Evolutionary conservation across 148 eudicot genomes (phyloP).

Genomic region (Mesembryanthemum crystallinum): DNA sequence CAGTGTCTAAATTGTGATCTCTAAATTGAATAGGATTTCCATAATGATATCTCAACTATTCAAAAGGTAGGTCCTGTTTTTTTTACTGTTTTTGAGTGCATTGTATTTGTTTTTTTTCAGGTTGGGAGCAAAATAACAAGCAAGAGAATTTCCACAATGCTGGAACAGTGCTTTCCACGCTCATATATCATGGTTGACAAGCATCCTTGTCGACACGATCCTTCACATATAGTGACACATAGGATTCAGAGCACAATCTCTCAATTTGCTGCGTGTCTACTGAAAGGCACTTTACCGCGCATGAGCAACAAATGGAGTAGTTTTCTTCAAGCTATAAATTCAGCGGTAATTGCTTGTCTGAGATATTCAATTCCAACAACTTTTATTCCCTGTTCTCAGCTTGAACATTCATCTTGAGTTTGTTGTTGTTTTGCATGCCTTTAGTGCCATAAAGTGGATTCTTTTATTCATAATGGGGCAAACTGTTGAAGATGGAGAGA

Average conservation of each 20-base stretch:
- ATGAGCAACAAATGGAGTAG: constrained; percentile 50
- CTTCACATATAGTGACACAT: constrained; percentile 84
- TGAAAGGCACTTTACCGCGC: constrained; percentile 35
- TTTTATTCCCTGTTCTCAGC: not conserved
- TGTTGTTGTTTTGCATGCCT: not conserved
- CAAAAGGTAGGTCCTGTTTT: constrained; percentile 1
- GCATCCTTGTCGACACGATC: constrained; percentile 93
- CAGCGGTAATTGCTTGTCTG: constrained; percentile 43
- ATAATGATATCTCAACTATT: not conserved
- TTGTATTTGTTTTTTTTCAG: constrained; percentile 35
- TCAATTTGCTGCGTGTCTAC: constrained; percentile 56
- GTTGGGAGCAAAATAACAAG: constrained; percentile 87
- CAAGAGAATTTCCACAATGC: constrained; percentile 68
- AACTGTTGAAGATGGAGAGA: not conserved
- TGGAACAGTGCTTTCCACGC: constrained; percentile 65
- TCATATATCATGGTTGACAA: constrained; percentile 71
- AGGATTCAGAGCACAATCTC: constrained; percentile 72
- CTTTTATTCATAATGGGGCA: not conserved
- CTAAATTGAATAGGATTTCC: not conserved
- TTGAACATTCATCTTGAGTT: not conserved
- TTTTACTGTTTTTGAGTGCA: constrained; percentile 4
- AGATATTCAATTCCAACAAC: not conserved
- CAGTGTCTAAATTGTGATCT: constrained; percentile 1
- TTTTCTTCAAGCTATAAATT: constrained; percentile 52
- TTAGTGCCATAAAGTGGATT: not conserved